A percentile compares a stretch with the other conserved stretches of the same genome.
These are phyloP conservation scores for Umbellularia californica DNA, from an alignment of 164 flowering plant genomes.

Conservation along the genomic window DNA sequence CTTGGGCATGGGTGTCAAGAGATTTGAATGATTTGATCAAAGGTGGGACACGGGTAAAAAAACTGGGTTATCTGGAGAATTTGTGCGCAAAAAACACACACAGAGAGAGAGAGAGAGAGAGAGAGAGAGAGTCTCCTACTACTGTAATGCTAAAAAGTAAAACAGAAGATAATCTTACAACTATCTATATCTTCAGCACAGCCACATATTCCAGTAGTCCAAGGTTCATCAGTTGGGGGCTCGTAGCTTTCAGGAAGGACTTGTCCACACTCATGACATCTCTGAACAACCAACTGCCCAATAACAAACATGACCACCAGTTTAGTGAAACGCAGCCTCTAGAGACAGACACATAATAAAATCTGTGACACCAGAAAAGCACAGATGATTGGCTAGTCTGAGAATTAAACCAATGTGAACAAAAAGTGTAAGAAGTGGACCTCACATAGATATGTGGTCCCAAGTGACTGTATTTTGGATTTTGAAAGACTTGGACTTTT, in stretches of 20 bases:
- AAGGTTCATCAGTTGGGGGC: slow-evolving; percentile 83
- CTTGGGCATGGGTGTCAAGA: no score
- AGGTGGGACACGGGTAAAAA: no score
- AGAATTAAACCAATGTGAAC: no score
- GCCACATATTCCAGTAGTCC: slow-evolving; percentile 80
- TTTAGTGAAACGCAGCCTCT: background rate
- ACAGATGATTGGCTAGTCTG: background rate
- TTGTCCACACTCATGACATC: slow-evolving; percentile 79
- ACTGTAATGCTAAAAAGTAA: background rate
- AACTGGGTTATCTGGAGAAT: no score
- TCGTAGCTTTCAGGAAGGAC: slow-evolving; percentile 61
- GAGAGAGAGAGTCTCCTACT: no score
- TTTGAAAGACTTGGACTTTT: no score
- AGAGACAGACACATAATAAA: background rate
- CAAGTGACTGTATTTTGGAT: no score
- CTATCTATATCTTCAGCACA: slow-evolving; percentile 74
- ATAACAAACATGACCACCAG: slow-evolving; percentile 1
- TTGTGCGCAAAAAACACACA: no score
- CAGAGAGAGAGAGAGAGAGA: no score
- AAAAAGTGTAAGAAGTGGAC: no score
- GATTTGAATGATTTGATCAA: no score
- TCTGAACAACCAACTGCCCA: slow-evolving; percentile 48
- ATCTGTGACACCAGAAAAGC: background rate
- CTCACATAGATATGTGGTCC: no score
- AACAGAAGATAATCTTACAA: slow-evolving; percentile 42